Evolutionary conservation across 2,329 filamentous ascomycete species (phyloP), one percentile per base, ranked within the genome.

Genomic region (Aspergillus pseudonomiae): DNA sequence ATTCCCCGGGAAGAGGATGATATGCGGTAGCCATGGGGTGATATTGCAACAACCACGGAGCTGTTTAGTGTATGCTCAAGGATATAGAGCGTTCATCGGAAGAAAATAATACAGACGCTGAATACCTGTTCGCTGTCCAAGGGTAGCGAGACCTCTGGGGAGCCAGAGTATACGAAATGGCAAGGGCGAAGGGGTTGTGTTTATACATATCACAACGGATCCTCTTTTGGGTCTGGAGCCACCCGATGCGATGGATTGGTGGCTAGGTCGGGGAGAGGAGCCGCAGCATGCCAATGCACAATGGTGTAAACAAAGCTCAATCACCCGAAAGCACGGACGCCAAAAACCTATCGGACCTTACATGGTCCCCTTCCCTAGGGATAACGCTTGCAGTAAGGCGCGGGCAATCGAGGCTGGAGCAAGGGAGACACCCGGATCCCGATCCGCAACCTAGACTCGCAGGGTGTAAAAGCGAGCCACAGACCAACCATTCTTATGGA

Each of bases 11-110:
- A 69, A 72, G 67, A 64, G 71, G 68, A 67, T 68, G 57, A 63
- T 72, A 73, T 71, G 73, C 71, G 73, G 69, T 69, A 76, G 75
- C 77, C 77, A 79, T 79, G 75, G 73, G 73, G 73, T 76, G 65
- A 69, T 69, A 63, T 73, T 68, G 65, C 65, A 65, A 68, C 52
- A 50, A 61, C 58, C 43, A 57, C 53, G 46, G 52, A 59, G 32
- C 24, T 45, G 41, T 53, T 50, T 43, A 34, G 54, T 63, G 56
- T 50, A 63, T 62, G 52, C 34, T 62, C 54, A 65, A 46, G 36
- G 41, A 59, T 36, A 53, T 30, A 59, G 43, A 34, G 55, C 24
- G 56, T 48, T 64, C 64, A 66, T 65, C 65, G 63, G 63, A 60
- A 60, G 55, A 34, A 66, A 54, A 54, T 59, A 57, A 53, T 63